phyloP scores from a whole-genome alignment of 1,139 yeast species.

The Zygosaccharomyces sapae region DNA sequence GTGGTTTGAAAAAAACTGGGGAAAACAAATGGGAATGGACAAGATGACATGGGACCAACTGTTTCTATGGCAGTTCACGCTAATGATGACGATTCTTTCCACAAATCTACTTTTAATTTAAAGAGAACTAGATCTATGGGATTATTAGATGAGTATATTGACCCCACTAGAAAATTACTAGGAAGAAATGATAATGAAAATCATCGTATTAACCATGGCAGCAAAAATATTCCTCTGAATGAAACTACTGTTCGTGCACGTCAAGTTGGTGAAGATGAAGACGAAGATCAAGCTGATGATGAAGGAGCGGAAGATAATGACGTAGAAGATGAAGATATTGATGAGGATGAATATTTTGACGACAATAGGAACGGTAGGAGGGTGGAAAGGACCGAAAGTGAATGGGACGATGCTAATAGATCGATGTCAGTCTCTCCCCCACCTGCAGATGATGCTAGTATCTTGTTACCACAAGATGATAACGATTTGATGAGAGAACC shows the following conservation, averaged over 20 bases:
- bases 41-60: constrained; percentile 38
- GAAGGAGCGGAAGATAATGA: constrained; percentile 17
- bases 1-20: constrained; percentile 2
- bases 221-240: not conserved
- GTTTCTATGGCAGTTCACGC: constrained; percentile 58
- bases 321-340: constrained; percentile 20
- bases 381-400: constrained; percentile 3
- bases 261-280: constrained; percentile 13
- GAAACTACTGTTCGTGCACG: not conserved
- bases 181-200: constrained; percentile 18
- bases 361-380: constrained; percentile 14
- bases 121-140: constrained; percentile 86
- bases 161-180: constrained; percentile 37
- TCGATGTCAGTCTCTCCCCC: constrained; percentile 33
- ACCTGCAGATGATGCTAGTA: constrained; percentile 39
- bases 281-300: constrained; percentile 13
- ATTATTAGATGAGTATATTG: constrained; percentile 66
- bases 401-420: constrained; percentile 17
- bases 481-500: constrained; percentile 77
- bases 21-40: constrained; percentile 12
- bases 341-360: constrained; percentile 19
- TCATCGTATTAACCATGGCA: not conserved
- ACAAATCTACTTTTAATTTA: constrained; percentile 66
- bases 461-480: constrained; percentile 69
- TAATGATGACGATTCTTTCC: constrained; percentile 65